Percentiles rank a stretch among this genome's conserved stretches.
These are phyloP conservation scores for Solanum verrucosum DNA, from an alignment of 257 asterid genomes.

Conservation along the genomic window DNA sequence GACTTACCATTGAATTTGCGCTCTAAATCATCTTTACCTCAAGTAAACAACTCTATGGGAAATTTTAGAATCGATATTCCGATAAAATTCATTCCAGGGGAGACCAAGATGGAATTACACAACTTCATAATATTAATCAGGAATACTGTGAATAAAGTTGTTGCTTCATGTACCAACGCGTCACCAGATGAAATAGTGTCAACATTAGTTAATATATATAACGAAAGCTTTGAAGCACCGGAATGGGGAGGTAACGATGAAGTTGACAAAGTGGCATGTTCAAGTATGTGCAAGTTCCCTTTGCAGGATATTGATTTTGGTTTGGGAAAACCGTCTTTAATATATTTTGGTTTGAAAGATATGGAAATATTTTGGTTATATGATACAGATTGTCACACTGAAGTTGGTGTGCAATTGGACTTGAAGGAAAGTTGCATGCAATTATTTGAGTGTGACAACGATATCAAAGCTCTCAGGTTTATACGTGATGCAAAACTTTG, in stretches of 20 bases:
- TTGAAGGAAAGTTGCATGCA: background rate
- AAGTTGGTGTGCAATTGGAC: background rate
- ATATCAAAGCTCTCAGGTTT: no score
- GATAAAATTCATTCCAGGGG: fast-evolving
- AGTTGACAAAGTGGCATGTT: background rate
- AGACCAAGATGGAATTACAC: no score
- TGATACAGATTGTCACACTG: background rate
- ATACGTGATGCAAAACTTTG: no score
- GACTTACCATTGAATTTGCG: background rate
- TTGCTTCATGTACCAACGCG: background rate
- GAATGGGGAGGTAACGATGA: background rate
- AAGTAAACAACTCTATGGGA: no score
- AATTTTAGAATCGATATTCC: no score
- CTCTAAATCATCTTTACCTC: background rate
- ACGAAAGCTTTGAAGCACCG: background rate
- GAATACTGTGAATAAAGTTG: no score
- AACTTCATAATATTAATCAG: no score
- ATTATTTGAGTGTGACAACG: no score
- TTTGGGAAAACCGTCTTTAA: background rate
- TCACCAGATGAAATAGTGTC: background rate
- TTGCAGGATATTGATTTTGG: background rate
- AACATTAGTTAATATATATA: background rate
- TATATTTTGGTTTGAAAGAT: background rate
- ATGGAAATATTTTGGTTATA: background rate
- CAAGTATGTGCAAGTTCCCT: slow-evolving; percentile 1